These are phyloP conservation scores for Talaromyces sp. DNA, from an alignment of 2,329 filamentous ascomycete genomes.

Conservation along the genomic window DNA sequence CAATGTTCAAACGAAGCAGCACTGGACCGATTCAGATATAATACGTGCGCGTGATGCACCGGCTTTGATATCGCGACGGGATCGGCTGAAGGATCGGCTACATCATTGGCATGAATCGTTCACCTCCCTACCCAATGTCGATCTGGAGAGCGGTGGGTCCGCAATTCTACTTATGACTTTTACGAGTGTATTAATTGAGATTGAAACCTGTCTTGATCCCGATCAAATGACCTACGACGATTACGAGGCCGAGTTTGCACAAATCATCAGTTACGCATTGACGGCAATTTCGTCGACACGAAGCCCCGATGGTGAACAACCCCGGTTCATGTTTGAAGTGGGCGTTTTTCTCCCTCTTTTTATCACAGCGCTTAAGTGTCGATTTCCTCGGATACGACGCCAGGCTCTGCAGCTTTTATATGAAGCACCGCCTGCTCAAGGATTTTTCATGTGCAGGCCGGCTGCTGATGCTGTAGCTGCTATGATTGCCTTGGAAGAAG, in stretches of 20 bases:
- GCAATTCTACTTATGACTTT: constrained; percentile 21
- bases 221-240: constrained; percentile 17
- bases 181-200: constrained; percentile 18
- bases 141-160: not conserved
- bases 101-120: constrained; percentile 11
- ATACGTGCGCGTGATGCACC: not conserved
- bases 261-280: constrained; percentile 16
- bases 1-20: constrained; percentile 12
- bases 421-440: constrained; percentile 20
- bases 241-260: constrained; percentile 16
- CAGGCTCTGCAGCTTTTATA: constrained; percentile 13
- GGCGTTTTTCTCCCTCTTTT: constrained; percentile 24
- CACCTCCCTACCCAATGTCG: not conserved
- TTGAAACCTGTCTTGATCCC: constrained; percentile 11
- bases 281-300: constrained; percentile 13
- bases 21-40: constrained; percentile 2
- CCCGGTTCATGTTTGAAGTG: constrained; percentile 21
- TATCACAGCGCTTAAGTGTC: constrained; percentile 22
- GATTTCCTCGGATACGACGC: constrained; percentile 15
- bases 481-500: constrained; percentile 14
- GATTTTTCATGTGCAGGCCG: constrained; percentile 19
- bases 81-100: constrained; percentile 4
- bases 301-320: constrained; percentile 16
- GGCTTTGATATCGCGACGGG: constrained; percentile 2
- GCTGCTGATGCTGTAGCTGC: constrained; percentile 13